These are phyloP conservation scores for Sclerotinia trifoliorum DNA, from an alignment of 2,329 filamentous ascomycete species.

Conservation along the genomic window DNA sequence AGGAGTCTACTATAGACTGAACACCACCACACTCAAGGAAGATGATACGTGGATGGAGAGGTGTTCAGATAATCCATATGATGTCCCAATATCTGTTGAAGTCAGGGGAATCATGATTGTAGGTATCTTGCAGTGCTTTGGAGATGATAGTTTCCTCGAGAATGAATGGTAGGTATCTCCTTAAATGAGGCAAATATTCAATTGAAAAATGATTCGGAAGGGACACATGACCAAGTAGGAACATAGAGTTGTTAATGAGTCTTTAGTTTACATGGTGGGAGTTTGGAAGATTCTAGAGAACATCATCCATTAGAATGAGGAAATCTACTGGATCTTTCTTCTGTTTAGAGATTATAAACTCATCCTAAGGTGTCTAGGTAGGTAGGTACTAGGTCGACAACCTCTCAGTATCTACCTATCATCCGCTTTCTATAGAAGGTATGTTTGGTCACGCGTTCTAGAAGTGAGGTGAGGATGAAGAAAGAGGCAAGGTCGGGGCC, in stretches of 20 bases:
- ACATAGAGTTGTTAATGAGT: neutral
- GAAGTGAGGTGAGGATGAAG: neutral
- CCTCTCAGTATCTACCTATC: neutral
- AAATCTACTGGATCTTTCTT: neutral
- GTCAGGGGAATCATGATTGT: no score
- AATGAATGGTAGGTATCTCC: neutral
- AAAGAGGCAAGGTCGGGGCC: neutral
- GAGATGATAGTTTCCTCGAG: neutral
- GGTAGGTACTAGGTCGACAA: no score
- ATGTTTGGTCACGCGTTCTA: neutral
- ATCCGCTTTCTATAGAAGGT: no score
- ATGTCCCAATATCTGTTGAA: neutral
- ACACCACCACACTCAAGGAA: neutral
- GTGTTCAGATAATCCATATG: neutral
- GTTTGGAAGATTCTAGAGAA: neutral
- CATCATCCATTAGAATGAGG: neutral
- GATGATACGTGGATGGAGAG: neutral
- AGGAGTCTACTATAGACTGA: neutral
- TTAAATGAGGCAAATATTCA: neutral
- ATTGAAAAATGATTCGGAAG: neutral
- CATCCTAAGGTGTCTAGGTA: no score
- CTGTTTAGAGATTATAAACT: neutral
- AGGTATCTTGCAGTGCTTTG: neutral
- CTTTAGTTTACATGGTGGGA: neutral
- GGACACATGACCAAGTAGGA: neutral